Conservation (phyloP, 768 basidiomycete species). For the Pulveroboletus ravenelii region DNA sequence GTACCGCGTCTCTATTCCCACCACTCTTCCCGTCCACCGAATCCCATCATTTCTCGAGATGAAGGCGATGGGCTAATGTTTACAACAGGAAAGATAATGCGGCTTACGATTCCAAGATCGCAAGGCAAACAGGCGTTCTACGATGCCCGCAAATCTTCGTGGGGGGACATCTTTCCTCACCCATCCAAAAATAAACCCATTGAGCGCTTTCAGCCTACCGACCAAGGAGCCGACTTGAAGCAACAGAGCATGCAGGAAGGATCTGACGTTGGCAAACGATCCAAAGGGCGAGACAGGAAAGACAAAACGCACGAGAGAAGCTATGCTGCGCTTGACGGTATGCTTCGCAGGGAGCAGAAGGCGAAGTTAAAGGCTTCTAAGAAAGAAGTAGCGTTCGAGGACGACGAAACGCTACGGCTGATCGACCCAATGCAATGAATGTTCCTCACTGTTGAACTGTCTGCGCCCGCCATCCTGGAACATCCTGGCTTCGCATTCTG, state of each 20-base stretch:
- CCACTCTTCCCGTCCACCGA: constrained; percentile 2
- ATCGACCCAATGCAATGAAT: constrained; percentile 9
- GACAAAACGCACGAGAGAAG: constrained; percentile 20
- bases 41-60: constrained; percentile 1
- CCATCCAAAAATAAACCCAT: constrained; percentile 72
- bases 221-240: constrained; percentile 25
- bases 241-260: constrained; percentile 33
- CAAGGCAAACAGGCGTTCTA: constrained; percentile 95
- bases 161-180: constrained; percentile 97
- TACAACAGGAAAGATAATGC: constrained; percentile 76
- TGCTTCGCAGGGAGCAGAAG: constrained; percentile 37
- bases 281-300: constrained; percentile 25
- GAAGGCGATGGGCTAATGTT: constrained; percentile 1
- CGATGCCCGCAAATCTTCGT: constrained; percentile 87
- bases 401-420: constrained; percentile 3
- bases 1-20: constrained; percentile 6
- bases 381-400: constrained; percentile 8
- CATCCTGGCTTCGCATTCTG: not conserved
- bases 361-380: constrained; percentile 27
- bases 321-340: constrained; percentile 29
- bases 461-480: not conserved
- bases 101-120: constrained; percentile 85
- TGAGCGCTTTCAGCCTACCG: constrained; percentile 46
- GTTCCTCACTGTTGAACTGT: constrained; percentile 6
- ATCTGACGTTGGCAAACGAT: constrained; percentile 57